Evolutionary conservation across 257 asterid genomes (phyloP).

Genomic region (Forsythia suspensa): DNA sequence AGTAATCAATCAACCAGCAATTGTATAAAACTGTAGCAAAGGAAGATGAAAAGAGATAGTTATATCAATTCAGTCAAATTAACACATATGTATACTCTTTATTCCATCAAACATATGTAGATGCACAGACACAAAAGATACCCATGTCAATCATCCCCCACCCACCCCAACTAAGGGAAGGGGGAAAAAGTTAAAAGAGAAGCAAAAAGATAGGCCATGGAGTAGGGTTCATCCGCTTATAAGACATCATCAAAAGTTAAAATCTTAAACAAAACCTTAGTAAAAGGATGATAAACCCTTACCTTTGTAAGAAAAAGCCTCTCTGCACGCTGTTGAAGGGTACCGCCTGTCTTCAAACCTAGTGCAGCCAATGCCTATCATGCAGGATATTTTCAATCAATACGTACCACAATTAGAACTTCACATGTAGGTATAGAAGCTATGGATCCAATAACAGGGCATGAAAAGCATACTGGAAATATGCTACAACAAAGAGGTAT

Average conservation of each 20-base stretch:
- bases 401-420: conserved; percentile 1
- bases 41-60: not conserved
- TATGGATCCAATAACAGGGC: conserved; percentile 7
- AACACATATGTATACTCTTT: not conserved
- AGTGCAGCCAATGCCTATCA: conserved; percentile 78
- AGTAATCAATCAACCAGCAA: not conserved
- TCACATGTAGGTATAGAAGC: conserved; percentile 2
- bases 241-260: not conserved
- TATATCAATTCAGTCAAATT: not conserved
- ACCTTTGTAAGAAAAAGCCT: conserved; percentile 93
- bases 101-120: not conserved
- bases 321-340: conserved; percentile 90
- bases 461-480: not conserved
- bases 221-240: conserved; percentile 4
- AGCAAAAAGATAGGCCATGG: not conserved
- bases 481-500: not conserved
- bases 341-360: conserved; percentile 95
- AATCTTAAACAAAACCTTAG: conserved; percentile 3
- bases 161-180: not conserved
- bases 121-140: not conserved
- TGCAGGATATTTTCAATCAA: conserved; percentile 18
- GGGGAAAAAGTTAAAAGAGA: not conserved
- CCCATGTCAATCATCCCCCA: not conserved
- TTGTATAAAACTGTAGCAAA: not conserved
- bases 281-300: conserved; percentile 15